Evolutionary conservation across 768 basidiomycete species (phyloP), one percentile per base, ranked within the genome.

Genomic region (Pisolithus sp.): DNA sequence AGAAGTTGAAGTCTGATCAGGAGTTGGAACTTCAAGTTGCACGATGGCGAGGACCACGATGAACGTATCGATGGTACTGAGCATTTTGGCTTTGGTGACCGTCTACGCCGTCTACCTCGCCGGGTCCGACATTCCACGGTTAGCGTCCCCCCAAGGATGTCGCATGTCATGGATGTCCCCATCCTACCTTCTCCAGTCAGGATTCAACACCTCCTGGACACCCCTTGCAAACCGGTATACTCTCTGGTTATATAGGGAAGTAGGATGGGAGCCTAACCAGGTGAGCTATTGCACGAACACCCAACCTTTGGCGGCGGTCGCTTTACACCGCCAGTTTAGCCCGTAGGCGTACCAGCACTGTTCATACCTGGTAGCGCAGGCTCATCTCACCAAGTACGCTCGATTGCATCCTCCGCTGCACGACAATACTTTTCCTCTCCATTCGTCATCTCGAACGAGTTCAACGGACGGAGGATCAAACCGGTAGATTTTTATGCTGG

Each of bases 301-400:
- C 30, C 30, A 30, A 31, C 20, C n/a, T 24, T 7, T 21, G 42
- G 18, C 48, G 68, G 57, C n/a, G 12, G 15, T 42, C 17, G 24
- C 10, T 15, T n/a, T 45, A 15, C 9, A 17, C 23, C 38, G 30
- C 34, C 51, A 53, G 38, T 36, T 36, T 52, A 68, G 66, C 51
- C 62, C 26, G 54, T 71, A 49, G 90, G 92, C 37, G 63, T 79
- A 17, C 96, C 96, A n/a, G 91, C 95, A 26, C 75, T 99, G 26
- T 99, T 97, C 71, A 86, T 98, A 40, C 96, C 96, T 2, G 96
- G 96, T 7, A 98, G 97, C 66, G 95, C 95, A 21, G 96, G 96
- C 5, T 94, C 91, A 2, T 93, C 88, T 31, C 85, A 82, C 57
- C 96, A 98, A 75, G 88, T 90, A 44, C 83, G 96, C 56, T 94